A percentile compares a stretch with the other conserved stretches of the same genome.
These are phyloP conservation scores for Penicillium daleae DNA, from an alignment of 495 filamentous ascomycete species.

Conservation along the genomic window DNA sequence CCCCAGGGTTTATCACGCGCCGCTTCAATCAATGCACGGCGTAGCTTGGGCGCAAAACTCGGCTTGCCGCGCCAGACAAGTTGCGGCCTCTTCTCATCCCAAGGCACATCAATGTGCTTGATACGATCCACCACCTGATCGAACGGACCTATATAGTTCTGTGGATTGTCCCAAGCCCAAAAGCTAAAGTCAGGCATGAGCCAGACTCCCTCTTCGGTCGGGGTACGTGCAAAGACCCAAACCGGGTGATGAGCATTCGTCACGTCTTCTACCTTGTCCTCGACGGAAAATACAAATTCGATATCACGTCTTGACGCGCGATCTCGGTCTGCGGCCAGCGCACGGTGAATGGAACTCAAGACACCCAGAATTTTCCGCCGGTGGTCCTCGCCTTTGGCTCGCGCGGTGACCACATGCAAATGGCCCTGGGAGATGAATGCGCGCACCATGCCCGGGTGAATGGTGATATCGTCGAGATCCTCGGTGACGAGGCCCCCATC, in stretches of 20 bases:
- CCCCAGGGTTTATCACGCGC: conserved; percentile 56
- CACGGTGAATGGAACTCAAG: conserved; percentile 51
- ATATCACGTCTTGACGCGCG: conserved; percentile 59
- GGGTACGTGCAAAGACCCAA: conserved; percentile 55
- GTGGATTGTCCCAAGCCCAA: conserved; percentile 70
- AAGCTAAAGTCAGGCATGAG: conserved; percentile 80
- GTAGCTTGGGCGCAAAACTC: conserved; percentile 48
- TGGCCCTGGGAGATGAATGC: conserved; percentile 39
- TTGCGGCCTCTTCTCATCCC: conserved; percentile 57
- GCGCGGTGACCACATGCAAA: conserved; percentile 43
- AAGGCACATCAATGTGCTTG: conserved; percentile 36
- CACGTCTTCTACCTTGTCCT: conserved; percentile 53
- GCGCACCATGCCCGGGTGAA: conserved; percentile 42
- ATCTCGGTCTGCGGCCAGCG: conserved; percentile 46
- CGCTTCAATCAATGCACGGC: conserved; percentile 52
- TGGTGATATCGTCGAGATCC: conserved; percentile 35
- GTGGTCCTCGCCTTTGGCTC: conserved; percentile 43
- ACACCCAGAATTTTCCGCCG: conserved; percentile 50
- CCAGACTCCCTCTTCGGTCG: conserved; percentile 56
- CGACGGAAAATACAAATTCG: conserved; percentile 60
- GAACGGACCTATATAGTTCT: conserved; percentile 61
- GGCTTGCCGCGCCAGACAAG: conserved; percentile 71
- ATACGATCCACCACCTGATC: conserved; percentile 57
- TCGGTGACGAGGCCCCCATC: conserved; percentile 33
- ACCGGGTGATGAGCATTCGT: conserved; percentile 50